Evolutionary conservation across 805 yeast genomes (phyloP), one percentile per base, ranked within the genome.

Genomic region (Zygosaccharomyces siamensis): DNA sequence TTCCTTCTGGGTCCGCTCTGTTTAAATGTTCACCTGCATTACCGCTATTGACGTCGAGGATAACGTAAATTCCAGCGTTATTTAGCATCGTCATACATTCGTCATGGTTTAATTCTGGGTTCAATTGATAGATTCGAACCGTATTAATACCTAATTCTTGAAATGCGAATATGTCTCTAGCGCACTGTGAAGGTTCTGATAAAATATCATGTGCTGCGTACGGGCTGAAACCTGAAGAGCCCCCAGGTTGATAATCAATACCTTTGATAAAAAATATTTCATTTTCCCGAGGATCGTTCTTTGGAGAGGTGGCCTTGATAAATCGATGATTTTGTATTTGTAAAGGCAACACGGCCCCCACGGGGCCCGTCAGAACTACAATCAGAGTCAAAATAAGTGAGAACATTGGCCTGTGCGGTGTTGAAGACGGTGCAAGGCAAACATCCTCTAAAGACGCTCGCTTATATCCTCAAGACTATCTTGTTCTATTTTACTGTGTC

Each of bases 211-310:
- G 67, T 7, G 63, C 66, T 1, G 67, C 56, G 5, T 41, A 35
- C 3, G 68, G 43, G 44, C 57, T 57, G 45, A 65, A 72, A 12
- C 69, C 73, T 0, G 95, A 86, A 0, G 96, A 83, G 1, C 97
- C 97, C 54, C 97, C 97, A 0, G 92, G 95, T 69, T 88, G 95
- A 68, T 90, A 90, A 68, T 89, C 97, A 36, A 90, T 80, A 53
- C 97, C 97, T 52, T 86, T 79, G 48, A 89, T 73, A 66, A 83
- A 84, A 65, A 88, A 90, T 7, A 86, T 84, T 39, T 76, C 74
- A 30, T 72, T 72, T 28, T 70, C 71, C 4, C 64, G 51, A 11
- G 73, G 68, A 45, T 69, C 68, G 44, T 63, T 63, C 20, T 52
- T 58, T 12, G 57, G 52, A 5, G 74, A 58, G 38, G 74, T 68